Evolutionary conservation across 139 green algal genomes (phyloP), one percentile per base, ranked within the genome.

Genomic region (Parachlorella kessleri): DNA sequence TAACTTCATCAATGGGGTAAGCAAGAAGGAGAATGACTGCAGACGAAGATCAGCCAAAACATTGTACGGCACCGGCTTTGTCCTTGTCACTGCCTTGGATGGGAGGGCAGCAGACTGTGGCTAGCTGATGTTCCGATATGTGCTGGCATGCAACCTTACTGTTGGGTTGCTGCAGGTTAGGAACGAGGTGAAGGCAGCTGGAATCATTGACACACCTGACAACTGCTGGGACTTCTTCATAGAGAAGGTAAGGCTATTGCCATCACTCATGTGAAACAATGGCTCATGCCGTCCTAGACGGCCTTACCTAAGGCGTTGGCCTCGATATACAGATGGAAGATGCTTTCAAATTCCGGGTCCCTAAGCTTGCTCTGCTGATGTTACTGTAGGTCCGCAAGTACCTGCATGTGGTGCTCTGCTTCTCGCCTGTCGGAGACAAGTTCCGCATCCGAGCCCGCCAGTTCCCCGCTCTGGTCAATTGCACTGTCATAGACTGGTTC

Each of bases 181-280:
- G n/a, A 92, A 88, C 42, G 93, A 97, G 84, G 87, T 91, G 32
- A 97, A 97, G 81, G 76, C 84, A 24, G 76, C 91, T 3, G 93
- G 94, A 32, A 76, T 96, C 35, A 73, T 97, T 26, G 94, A 98
- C 79, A 96, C 91, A 0, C 72, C 82, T 3, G 93, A 96, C 33
- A 93, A 93, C 78, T 91, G 89, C 78, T 98, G 92, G 92, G 87
- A 96, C 42, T 97, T 94, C 79, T 97, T 98, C 84, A 95, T 97
- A 55, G 85, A 94, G 70, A 95, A 95, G 85, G 92, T 94, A 32
- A 55, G 85, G n/a, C n/a, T n/a, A n/a, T n/a, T n/a, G n/a, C n/a
- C n/a, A n/a, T n/a, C n/a, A n/a, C 10, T 33, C 7, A 35, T 53
- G 75, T 14, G n/a, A n/a, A n/a, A n/a, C n/a, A n/a, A n/a, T n/a